Evolutionary conservation across 768 basidiomycete genomes (phyloP).

Genomic region (Russula sp.): DNA sequence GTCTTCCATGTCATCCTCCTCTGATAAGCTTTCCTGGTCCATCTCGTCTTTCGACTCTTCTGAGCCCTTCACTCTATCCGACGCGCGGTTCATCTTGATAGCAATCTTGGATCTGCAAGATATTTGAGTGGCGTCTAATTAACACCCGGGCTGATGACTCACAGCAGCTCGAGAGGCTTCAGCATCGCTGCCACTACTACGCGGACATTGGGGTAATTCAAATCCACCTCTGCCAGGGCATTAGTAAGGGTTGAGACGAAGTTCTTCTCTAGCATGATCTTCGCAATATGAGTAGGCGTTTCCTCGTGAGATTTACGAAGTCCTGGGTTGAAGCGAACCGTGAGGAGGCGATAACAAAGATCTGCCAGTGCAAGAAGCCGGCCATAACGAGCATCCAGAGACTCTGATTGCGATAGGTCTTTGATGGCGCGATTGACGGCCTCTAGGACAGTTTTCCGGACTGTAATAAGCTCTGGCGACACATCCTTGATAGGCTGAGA

Average conservation of each 20-base stretch:
- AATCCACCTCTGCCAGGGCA: conserved; percentile 85
- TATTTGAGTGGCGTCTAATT: neutral
- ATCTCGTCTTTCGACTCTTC: conserved; percentile 39
- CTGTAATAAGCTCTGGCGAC: conserved; percentile 69
- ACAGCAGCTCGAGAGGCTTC: conserved; percentile 86
- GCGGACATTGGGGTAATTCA: conserved; percentile 90
- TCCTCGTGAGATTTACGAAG: conserved; percentile 55
- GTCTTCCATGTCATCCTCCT: conserved; percentile 49
- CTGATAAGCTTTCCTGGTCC: conserved; percentile 43
- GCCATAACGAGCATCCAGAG: conserved; percentile 70
- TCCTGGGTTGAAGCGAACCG: conserved; percentile 57
- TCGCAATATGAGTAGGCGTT: conserved; percentile 85
- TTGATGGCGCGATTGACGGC: conserved; percentile 81
- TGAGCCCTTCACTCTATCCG: conserved; percentile 52
- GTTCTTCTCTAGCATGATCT: conserved; percentile 98
- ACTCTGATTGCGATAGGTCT: conserved; percentile 55
- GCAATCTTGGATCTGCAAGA: conserved; percentile 78
- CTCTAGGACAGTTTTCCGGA: conserved; percentile 90
- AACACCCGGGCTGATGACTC: conserved; percentile 28
- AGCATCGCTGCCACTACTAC: conserved; percentile 81
- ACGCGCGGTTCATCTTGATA: conserved; percentile 92
- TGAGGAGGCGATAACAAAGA: conserved; percentile 80
- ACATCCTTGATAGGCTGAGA: conserved; percentile 67
- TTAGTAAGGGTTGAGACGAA: conserved; percentile 85
- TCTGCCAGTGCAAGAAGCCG: conserved; percentile 82